Evolutionary conservation across 495 filamentous ascomycete genomes (phyloP).

Genomic region (Darksidea phi): DNA sequence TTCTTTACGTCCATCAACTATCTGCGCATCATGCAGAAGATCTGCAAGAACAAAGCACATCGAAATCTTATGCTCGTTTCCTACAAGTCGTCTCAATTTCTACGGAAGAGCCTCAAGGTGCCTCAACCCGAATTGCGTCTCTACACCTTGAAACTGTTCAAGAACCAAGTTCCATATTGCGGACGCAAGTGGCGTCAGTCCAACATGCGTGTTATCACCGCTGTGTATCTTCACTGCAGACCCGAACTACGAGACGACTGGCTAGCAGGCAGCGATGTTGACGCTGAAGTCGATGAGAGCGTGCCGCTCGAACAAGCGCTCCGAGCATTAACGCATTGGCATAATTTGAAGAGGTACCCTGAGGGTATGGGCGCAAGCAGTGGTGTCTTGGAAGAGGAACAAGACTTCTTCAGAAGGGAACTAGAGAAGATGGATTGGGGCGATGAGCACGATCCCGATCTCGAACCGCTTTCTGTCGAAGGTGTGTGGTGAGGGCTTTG

Average conservation of each 20-base stretch:
- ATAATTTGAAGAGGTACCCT: slow-evolving; percentile 78
- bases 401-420: slow-evolving; percentile 87
- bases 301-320: slow-evolving; percentile 87
- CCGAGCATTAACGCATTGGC: slow-evolving; percentile 85
- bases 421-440: slow-evolving; percentile 75
- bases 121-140: slow-evolving; percentile 82
- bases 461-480: neutral
- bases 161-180: slow-evolving; percentile 96
- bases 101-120: slow-evolving; percentile 86
- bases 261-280: slow-evolving; percentile 85
- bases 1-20: slow-evolving; percentile 93
- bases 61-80: slow-evolving; percentile 89
- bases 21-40: slow-evolving; percentile 93
- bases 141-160: slow-evolving; percentile 97
- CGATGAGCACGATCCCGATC: slow-evolving; percentile 18
- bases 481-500: neutral
- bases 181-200: slow-evolving; percentile 96
- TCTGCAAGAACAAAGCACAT: slow-evolving; percentile 91
- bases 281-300: slow-evolving; percentile 88
- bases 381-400: slow-evolving; percentile 67
- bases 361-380: slow-evolving; percentile 72
- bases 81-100: slow-evolving; percentile 86
- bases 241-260: slow-evolving; percentile 94
- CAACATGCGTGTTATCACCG: slow-evolving; percentile 98
- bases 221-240: slow-evolving; percentile 87